Evolutionary conservation across 306 rosid genomes (phyloP), one percentile per base, ranked within the genome.

Genomic region (Castanea sativa): DNA sequence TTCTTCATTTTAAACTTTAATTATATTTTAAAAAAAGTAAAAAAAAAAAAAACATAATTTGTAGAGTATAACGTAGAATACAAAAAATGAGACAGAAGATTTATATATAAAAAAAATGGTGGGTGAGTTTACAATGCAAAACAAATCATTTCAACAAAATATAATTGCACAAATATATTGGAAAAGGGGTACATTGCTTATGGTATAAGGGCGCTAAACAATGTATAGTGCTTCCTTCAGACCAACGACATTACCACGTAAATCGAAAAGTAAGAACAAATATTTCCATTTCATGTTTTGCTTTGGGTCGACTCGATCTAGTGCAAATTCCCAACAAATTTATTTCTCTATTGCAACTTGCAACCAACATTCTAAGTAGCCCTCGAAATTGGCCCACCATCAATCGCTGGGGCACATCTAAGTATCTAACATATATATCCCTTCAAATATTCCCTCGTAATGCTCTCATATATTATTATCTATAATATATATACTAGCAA

Each of bases 191-290:
- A 30, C 2, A 64, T 30, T 30, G 23, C 45, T 64, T 30, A 20
- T 30, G 3, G 20, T 30, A 9, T 35, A 69, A 58, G 45, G 19
- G 70, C 35, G 71, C 9, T 49, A 52, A 51, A 10, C 16, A 51
- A 70, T 76, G 78, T 80, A 52, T 78, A 80, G 82, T 75, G 80
- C 33, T 82, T 82, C 74, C 91, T 87, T 85, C 87, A 82, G 72
- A 55, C 85, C 73, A 83, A 90, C 76, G 90, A 15, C 15, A 61
- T 72, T 41, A 45, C 72, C 83, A 81, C 82, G 80, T 79, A 30
- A 75, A 79, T 83, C 77, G 76, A 80, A 85, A 89, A 83, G 32
- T 32, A 64, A 23, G 63, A 55, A 76, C 3, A 29, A 55, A 80
- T 78, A 75, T 81, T 75, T 29, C 69, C 85, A 78, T 59, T 77